Conservation (phyloP, 2,329 filamentous ascomycete species). For the Neofusicoccum parvum region DNA sequence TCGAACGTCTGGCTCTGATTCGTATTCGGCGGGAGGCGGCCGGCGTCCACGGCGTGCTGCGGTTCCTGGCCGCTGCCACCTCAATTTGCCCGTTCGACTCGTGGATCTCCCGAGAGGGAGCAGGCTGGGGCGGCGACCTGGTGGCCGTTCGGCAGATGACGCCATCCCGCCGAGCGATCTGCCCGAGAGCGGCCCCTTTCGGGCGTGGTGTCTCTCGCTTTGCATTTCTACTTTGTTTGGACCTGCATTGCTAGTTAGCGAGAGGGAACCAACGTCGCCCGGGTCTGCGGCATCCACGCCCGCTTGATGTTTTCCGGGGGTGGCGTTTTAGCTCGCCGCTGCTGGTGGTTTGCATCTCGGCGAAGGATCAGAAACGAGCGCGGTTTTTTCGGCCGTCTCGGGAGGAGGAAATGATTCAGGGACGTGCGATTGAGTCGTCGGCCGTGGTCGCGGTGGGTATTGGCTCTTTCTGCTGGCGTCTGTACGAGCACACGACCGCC, state of each 20-base stretch:
- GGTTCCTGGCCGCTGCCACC: neutral
- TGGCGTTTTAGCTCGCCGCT: neutral
- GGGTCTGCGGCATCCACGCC: too few species aligned
- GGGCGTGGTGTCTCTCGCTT: neutral
- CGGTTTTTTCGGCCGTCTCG: neutral
- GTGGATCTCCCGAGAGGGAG: conserved; percentile 12
- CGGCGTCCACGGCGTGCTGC: neutral
- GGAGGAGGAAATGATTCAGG: conserved; percentile 7
- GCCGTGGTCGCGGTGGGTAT: neutral
- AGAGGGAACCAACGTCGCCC: neutral
- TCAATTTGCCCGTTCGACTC: neutral
- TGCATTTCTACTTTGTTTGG: neutral
- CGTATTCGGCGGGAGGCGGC: neutral
- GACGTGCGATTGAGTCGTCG: neutral
- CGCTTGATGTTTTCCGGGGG: conserved; percentile 2
- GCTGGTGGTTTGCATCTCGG: neutral
- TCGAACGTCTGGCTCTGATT: conserved; percentile 10
- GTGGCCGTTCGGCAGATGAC: conserved; percentile 14
- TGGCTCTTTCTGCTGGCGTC: neutral
- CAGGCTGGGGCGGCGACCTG: neutral
- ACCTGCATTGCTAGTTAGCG: neutral
- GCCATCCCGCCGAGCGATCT: conserved; percentile 18
- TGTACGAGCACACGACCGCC: neutral
- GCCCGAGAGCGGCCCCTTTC: neutral
- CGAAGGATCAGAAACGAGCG: conserved; percentile 11